Evolutionary conservation across 2,329 filamentous ascomycete genomes (phyloP).

Genomic region (Pseudogymnoascus sp.): DNA sequence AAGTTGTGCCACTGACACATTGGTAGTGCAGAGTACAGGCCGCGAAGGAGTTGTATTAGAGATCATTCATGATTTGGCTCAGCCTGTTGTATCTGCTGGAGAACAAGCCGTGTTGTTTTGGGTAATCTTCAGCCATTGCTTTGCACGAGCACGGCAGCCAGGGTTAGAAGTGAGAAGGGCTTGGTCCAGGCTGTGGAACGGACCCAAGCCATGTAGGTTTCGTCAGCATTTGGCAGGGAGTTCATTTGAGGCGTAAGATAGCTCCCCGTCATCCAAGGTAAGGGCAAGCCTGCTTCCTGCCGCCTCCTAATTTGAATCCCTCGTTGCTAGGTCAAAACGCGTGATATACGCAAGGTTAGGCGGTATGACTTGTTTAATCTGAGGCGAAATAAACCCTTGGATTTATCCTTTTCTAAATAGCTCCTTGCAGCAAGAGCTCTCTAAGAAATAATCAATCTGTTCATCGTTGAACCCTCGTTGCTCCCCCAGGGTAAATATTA

Average conservation of each 20-base stretch:
- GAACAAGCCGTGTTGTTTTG: background rate
- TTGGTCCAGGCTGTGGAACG: constrained; percentile 3
- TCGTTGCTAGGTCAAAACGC: background rate
- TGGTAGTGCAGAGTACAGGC: background rate
- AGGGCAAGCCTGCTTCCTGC: background rate
- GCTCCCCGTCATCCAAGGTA: background rate
- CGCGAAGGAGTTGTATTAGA: background rate
- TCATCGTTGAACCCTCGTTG: background rate
- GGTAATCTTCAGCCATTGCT: background rate
- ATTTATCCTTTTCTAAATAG: background rate
- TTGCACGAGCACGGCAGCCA: background rate
- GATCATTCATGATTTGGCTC: background rate
- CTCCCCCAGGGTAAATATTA: background rate
- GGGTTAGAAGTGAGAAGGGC: background rate
- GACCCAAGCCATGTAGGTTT: background rate
- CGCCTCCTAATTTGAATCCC: background rate
- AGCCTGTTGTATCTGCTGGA: background rate
- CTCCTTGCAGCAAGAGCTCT: background rate
- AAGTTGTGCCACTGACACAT: background rate
- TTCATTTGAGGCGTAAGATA: background rate
- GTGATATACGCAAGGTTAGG: background rate
- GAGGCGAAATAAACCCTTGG: background rate
- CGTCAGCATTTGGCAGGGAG: background rate
- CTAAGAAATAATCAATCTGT: background rate
- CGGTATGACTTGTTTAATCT: background rate